These are phyloP conservation scores for Chaetomium cochliodes DNA, from an alignment of 495 filamentous ascomycete species.

Conservation along the genomic window DNA sequence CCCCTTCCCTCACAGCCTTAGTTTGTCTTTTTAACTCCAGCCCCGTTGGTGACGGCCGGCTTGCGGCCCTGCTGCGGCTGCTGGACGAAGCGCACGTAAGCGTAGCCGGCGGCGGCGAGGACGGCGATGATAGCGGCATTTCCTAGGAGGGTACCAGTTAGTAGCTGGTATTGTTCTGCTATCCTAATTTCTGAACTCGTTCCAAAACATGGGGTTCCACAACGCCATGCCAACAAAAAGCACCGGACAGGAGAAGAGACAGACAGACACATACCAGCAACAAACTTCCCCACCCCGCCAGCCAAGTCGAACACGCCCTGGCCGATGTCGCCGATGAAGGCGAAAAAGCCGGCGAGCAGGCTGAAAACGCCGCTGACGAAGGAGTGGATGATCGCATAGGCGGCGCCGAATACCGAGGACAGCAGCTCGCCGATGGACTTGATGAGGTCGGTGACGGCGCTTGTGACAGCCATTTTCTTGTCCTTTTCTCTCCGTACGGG, in stretches of 20 bases:
- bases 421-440: conserved; percentile 37
- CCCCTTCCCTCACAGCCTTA: conserved; percentile 1
- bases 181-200: too few relatives aligned
- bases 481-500: not conserved
- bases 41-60: conserved; percentile 14
- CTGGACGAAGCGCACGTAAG: conserved; percentile 30
- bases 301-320: conserved; percentile 35
- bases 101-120: conserved; percentile 30
- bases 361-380: conserved; percentile 29
- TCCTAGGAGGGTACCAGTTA: conserved; percentile 22
- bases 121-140: conserved; percentile 38
- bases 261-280: conserved; percentile 31
- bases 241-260: not conserved
- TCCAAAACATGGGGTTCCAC: too few relatives aligned
- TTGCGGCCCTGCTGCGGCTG: conserved; percentile 27
- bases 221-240: not conserved
- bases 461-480: conserved; percentile 36
- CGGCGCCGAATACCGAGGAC: conserved; percentile 31
- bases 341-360: conserved; percentile 34
- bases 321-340: conserved; percentile 31
- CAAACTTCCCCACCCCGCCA: conserved; percentile 37
- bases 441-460: conserved; percentile 36
- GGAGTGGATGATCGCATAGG: conserved; percentile 33
- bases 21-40: conserved; percentile 25
- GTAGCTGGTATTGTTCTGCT: not conserved